Conservation (phyloP, 495 filamentous ascomycete species). For the Pseudomonodictys pantanalensis region DNA sequence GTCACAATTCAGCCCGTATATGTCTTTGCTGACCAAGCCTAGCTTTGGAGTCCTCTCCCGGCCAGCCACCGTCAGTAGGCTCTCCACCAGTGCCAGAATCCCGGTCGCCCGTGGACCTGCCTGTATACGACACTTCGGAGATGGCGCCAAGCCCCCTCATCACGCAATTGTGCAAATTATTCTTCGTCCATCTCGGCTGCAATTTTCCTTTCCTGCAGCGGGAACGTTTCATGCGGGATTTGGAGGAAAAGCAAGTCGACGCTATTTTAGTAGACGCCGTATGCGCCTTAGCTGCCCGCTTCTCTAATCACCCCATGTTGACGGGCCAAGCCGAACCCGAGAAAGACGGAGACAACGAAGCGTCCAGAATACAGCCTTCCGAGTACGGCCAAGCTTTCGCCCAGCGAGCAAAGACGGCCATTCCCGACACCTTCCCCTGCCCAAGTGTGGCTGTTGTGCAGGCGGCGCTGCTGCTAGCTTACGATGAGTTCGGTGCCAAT, state of each 20-base stretch:
- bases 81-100: conserved; percentile 41
- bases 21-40: conserved; percentile 2
- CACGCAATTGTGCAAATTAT: conserved; percentile 68
- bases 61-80: conserved; percentile 42
- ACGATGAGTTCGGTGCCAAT: conserved; percentile 80
- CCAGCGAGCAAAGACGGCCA: conserved; percentile 48
- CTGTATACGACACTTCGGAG: conserved; percentile 72
- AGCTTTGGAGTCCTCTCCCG: conserved; percentile 33
- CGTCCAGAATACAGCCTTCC: conserved; percentile 42
- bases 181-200: conserved; percentile 74
- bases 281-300: conserved; percentile 76
- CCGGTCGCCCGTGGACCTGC: conserved; percentile 64
- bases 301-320: conserved; percentile 66
- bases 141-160: conserved; percentile 68
- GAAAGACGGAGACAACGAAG: conserved; percentile 44
- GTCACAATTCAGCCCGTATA: not conserved
- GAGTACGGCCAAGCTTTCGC: conserved; percentile 70
- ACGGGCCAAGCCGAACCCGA: conserved; percentile 45
- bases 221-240: conserved; percentile 63
- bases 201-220: conserved; percentile 77
- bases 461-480: conserved; percentile 75
- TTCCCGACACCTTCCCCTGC: conserved; percentile 73
- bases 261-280: conserved; percentile 84
- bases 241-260: conserved; percentile 76
- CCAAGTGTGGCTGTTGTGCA: conserved; percentile 77